These are phyloP conservation scores for Neurospora sp. DNA, from an alignment of 2,329 filamentous ascomycete genomes.

Conservation along the genomic window DNA sequence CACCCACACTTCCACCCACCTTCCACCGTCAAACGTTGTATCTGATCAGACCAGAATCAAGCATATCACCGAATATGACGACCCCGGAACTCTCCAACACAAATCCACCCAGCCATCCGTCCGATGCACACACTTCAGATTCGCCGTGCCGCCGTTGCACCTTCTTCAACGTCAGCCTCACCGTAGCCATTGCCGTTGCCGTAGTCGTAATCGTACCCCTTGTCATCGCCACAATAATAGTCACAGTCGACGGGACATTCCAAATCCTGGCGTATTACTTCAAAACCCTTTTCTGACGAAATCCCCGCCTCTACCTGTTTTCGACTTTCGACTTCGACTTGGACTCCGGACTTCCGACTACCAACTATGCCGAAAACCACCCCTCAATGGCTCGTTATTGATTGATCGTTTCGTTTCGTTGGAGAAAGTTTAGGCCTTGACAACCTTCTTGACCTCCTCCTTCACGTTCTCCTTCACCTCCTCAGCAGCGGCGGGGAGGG, in stretches of 20 bases:
- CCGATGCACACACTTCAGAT: background rate
- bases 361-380: background rate
- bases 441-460: conserved; percentile 10
- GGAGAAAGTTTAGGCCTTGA: conserved; percentile 2
- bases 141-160: background rate
- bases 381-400: background rate
- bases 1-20: background rate
- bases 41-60: background rate
- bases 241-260: background rate
- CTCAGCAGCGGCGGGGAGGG: conserved; percentile 22
- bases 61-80: background rate
- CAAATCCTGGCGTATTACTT: background rate
- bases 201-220: background rate
- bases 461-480: conserved; percentile 15
- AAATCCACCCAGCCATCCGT: background rate
- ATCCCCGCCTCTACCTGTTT: background rate
- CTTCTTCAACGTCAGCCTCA: background rate
- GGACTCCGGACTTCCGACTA: background rate
- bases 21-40: background rate
- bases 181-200: background rate
- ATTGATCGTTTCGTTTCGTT: background rate
- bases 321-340: background rate
- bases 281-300: background rate
- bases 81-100: background rate
- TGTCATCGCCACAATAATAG: background rate